These are phyloP conservation scores for Apiospora aurea DNA, from an alignment of 2,329 filamentous ascomycete genomes.

Conservation along the genomic window DNA sequence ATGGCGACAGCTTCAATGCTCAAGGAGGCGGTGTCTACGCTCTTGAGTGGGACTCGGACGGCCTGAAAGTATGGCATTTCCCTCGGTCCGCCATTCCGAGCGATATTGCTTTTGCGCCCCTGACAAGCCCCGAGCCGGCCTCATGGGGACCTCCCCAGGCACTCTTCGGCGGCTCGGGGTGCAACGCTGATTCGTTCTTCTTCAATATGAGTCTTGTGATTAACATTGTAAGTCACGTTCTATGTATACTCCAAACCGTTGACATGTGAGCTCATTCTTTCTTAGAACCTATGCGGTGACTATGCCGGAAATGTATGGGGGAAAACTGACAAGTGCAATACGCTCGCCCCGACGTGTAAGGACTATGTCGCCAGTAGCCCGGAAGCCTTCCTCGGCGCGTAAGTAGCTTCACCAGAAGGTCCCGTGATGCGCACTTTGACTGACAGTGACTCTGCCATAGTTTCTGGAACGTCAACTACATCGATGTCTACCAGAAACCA, in stretches of 20 bases:
- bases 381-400: constrained; percentile 48
- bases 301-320: constrained; percentile 44
- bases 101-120: constrained; percentile 62
- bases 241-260: background rate
- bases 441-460: constrained; percentile 33
- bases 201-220: constrained; percentile 74
- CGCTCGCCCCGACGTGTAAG: constrained; percentile 51
- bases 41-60: constrained; percentile 71
- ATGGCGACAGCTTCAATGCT: constrained; percentile 72
- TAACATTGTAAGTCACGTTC: constrained; percentile 59
- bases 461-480: constrained; percentile 63
- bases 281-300: constrained; percentile 25
- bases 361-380: constrained; percentile 57
- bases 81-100: constrained; percentile 67
- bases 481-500: constrained; percentile 52
- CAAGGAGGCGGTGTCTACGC: constrained; percentile 73
- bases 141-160: constrained; percentile 75
- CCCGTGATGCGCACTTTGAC: background rate
- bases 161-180: constrained; percentile 68
- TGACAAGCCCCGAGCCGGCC: constrained; percentile 64
- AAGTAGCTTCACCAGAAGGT: constrained; percentile 30
- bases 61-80: constrained; percentile 82
- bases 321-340: constrained; percentile 46
- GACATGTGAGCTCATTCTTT: background rate
- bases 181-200: constrained; percentile 72